Evolutionary conservation across 2,329 filamentous ascomycete species (phyloP).

Genomic region (Monilinia polystroma): DNA sequence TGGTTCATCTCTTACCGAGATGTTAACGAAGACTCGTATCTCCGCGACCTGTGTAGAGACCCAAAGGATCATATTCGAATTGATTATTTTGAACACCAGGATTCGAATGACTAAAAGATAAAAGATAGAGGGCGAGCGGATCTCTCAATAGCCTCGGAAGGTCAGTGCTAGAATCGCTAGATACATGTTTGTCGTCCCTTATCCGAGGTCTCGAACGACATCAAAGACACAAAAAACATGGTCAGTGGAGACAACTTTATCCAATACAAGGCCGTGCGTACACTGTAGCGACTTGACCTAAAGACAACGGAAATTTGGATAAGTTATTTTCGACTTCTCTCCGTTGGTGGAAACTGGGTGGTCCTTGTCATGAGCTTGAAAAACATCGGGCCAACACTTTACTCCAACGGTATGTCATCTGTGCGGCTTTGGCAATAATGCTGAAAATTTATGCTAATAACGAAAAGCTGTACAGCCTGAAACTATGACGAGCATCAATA

Average conservation of each 20-base stretch:
- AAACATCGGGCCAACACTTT: not conserved
- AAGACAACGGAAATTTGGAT: not conserved
- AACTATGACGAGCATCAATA: not conserved
- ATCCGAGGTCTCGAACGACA: conserved; percentile 5
- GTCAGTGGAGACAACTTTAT: conserved; percentile 12
- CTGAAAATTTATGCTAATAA: not conserved
- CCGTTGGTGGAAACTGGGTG: not conserved
- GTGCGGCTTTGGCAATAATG: not conserved
- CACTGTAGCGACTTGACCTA: not conserved
- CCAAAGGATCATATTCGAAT: too few species aligned
- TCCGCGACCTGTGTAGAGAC: not conserved
- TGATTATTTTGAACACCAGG: too few species aligned
- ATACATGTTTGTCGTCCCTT: not conserved
- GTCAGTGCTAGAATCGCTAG: conserved; percentile 2
- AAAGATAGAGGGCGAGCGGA: not conserved
- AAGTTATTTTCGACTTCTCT: conserved; percentile 4
- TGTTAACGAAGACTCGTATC: not conserved
- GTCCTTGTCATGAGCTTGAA: not conserved
- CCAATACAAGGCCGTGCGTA: conserved; percentile 6
- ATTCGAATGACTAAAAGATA: not conserved
- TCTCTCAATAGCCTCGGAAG: conserved; percentile 2
- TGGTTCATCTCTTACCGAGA: not conserved
- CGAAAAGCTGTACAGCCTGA: conserved; percentile 1
- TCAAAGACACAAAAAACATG: conserved; percentile 1
- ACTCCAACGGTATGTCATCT: not conserved